Base-by-base conservation (phyloP, 805 yeast species). In the Metschnikowia hibisci region DNA sequence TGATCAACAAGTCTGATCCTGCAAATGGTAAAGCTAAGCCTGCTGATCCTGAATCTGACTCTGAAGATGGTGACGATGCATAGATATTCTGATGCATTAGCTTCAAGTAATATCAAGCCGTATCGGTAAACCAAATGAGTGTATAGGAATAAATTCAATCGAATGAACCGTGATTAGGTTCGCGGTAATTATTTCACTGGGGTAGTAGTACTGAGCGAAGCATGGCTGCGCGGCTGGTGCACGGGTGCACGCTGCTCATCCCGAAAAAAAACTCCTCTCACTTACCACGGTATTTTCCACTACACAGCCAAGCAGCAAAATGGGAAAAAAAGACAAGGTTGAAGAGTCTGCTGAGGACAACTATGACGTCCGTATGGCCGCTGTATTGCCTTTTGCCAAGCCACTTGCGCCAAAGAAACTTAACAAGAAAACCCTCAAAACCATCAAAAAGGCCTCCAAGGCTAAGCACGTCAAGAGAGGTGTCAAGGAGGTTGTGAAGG, bases 381-480 rank as follows among this genome's bases (percentile, higher is more conserved):
- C 96, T 15, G 81, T 85, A 45, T 76, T 93, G 54, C 84, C 96
- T 43, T 91, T 93, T 67, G 96, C 99, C 42, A 74, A 81, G 60
- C 99, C 99, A 47, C 76, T 93, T 56, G 99, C 99, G 12, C 80
- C 96, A 34, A 93, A 93, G 73, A 93, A 93, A 67, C 73, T 91
- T 63, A 93, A 93, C 75, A 93, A 93, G 71, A 93, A 91, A 69
- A 84, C 91, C 13, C 78, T 95, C 61, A 93, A 93, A 73, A 87
- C 96, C 34, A 95, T 93, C 51, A 93, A 93, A 78, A 91, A 88
- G 67, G 98, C 99, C 8, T 89, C 98, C 42, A 93, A 93, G 73
- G 95, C 96, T 52, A 93, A 93, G 73, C 96, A 91, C 67, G 96
- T 93, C 56, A 91, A 89, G 72, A 81, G 99, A 71, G 99, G 99